phyloP scores from a whole-genome alignment of 2,329 filamentous ascomycete genomes.

The Plenodomus tracheiphilus region DNA sequence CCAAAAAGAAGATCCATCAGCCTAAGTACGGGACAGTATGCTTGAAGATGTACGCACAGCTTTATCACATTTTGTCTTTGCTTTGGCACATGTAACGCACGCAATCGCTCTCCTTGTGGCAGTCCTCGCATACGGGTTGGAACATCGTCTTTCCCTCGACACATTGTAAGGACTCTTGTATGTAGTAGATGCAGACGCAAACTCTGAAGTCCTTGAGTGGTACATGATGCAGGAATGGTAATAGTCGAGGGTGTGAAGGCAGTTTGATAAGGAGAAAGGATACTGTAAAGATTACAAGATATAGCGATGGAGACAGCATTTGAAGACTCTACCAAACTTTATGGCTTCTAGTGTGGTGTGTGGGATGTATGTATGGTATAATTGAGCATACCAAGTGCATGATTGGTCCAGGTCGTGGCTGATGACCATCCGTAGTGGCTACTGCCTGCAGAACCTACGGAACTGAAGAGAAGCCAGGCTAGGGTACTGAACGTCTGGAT shows the following conservation, averaged over 20 bases:
- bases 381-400: neutral
- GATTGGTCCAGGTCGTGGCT: neutral
- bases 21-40: neutral
- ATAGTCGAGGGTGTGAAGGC: too few species aligned
- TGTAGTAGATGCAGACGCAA: neutral
- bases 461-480: neutral
- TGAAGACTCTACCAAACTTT: neutral
- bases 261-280: too few species aligned
- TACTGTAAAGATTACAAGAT: too few species aligned
- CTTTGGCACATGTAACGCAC: constrained; percentile 45
- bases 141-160: neutral
- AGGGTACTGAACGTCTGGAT: neutral
- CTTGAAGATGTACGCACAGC: constrained; percentile 22
- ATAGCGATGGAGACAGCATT: too few species aligned
- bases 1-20: neutral
- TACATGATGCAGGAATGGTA: neutral
- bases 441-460: neutral
- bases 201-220: neutral
- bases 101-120: constrained; percentile 42
- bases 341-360: neutral
- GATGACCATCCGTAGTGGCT: neutral
- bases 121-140: constrained; percentile 36
- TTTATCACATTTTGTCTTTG: constrained; percentile 46
- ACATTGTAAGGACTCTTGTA: neutral
- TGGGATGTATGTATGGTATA: neutral